Evolutionary conservation across 208 protist genomes (phyloP).

Genomic region (Leishmania martiniquensis): DNA sequence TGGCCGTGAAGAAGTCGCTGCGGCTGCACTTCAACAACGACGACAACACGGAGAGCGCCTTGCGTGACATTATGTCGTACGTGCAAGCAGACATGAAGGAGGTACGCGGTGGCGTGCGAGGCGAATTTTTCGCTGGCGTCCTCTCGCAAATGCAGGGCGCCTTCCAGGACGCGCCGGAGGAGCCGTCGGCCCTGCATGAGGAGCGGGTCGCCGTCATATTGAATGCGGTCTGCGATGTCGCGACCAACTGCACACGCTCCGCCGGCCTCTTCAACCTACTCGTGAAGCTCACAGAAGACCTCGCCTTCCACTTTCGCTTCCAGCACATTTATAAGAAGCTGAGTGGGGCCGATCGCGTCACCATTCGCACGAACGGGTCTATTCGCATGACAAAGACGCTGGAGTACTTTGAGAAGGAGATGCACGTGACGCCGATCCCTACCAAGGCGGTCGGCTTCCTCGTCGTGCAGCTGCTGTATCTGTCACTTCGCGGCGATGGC

Average conservation of each 20-base stretch:
- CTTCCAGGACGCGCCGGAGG: conserved; percentile 37
- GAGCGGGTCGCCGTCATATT: conserved; percentile 80
- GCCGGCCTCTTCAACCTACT: conserved; percentile 69
- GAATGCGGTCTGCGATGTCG: conserved; percentile 58
- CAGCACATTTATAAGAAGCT: conserved; percentile 74
- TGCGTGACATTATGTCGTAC: conserved; percentile 77
- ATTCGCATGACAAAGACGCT: conserved; percentile 87
- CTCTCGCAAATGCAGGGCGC: conserved; percentile 90
- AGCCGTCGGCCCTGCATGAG: conserved; percentile 55
- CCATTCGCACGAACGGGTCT: conserved; percentile 61
- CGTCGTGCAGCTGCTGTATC: conserved; percentile 77
- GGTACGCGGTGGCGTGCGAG: conserved; percentile 37
- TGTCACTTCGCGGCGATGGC: conserved; percentile 58
- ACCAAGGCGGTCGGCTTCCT: conserved; percentile 82
- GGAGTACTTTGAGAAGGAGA: conserved; percentile 89
- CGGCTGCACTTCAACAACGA: conserved; percentile 73
- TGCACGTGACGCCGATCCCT: conserved; percentile 54
- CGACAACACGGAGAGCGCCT: conserved; percentile 56
- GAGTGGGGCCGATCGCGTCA: conserved; percentile 57
- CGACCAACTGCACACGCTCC: conserved; percentile 74
- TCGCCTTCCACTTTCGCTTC: conserved; percentile 89
- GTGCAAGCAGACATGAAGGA: conserved; percentile 45
- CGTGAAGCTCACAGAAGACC: conserved; percentile 80
- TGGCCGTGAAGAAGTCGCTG: conserved; percentile 55
- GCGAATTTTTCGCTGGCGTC: conserved; percentile 74